Conservation (phyloP, 306 rosid species). For the Vigna unguiculata region DNA sequence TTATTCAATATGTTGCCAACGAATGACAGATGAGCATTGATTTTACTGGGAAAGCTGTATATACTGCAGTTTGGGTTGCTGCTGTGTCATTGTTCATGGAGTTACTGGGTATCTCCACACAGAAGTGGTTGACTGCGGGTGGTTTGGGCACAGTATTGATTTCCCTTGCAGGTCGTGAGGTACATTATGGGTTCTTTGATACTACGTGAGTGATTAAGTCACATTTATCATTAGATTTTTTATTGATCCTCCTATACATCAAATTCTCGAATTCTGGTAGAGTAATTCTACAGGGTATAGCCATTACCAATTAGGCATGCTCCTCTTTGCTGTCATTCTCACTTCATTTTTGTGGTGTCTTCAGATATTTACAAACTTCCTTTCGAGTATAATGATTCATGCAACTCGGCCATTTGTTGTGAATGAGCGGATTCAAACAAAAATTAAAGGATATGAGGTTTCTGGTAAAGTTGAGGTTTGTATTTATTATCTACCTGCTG, state of each 20-base stretch:
- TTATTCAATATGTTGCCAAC: conserved; percentile 52
- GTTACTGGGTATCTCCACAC: conserved; percentile 93
- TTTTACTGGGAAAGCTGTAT: conserved; percentile 92
- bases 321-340: conserved; percentile 38
- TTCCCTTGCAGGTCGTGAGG: conserved; percentile 99
- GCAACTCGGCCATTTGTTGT: conserved; percentile 93
- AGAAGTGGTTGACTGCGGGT: conserved; percentile 96
- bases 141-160: conserved; percentile 95
- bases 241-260: conserved; percentile 31
- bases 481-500: conserved; percentile 40
- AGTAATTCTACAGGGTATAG: background rate
- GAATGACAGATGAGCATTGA: conserved; percentile 76
- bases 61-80: conserved; percentile 96
- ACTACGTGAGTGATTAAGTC: conserved; percentile 15
- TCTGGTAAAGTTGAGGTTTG: conserved; percentile 98
- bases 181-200: conserved; percentile 51
- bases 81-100: conserved; percentile 95
- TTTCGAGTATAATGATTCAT: conserved; percentile 94
- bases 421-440: conserved; percentile 93
- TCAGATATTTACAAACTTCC: conserved; percentile 97
- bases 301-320: conserved; percentile 29
- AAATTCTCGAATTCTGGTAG: conserved; percentile 24
- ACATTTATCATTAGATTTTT: conserved; percentile 29
- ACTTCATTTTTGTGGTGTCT: conserved; percentile 54
- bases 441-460: conserved; percentile 96